Base-by-base conservation (phyloP, 108 stramenopile genomes). In the Schizochytrium sp. region DNA sequence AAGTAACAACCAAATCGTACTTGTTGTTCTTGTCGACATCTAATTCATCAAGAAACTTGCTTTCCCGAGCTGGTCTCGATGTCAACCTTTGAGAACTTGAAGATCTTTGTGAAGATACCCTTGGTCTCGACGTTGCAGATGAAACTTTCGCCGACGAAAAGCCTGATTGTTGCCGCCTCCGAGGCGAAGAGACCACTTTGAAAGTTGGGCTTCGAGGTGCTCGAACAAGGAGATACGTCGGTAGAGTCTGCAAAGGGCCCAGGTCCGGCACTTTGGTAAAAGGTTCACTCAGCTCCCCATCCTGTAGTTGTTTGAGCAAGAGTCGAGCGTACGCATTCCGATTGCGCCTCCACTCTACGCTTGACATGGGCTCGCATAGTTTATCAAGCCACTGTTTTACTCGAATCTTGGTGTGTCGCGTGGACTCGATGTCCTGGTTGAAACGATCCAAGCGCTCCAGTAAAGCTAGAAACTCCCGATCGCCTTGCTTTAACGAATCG, bases 281-380 rank as follows among this genome's bases (percentile, higher is more conserved):
- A 7, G 76, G 76, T 0, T 83, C 76, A 5, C 50, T 55, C 50
- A 83, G 76, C 76, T 55, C 76, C 28, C 76, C 76, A 13, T 83
- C 76, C 50, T 83, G 28, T 10, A 83, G 76, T 40, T 83, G 76
- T 50, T 83, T 83, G 50, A 83, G 28, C 17, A 83, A 28, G 1
- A 83, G 76, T n/a, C 76, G 50, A 5, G 76, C 76, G 53, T 83
- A 83, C 5, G 47, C 50, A 28, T 83, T 83, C n/a, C 76, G 76
- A 83, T 83, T 83, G 50, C 53, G 47, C 45, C 53, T 17, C 76
- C 76, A 83, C 13, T 49, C 53, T 10, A 83, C 50, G 55, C 53
- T 83, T 40, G 76, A 83, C 76, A 83, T 55, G 50, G 76, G 76
- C 76, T 83, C 76, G 53, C 76, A 55, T 17, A 83, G 76, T 55